A percentile compares a stretch with the other conserved stretches of the same genome.
Evolutionary conservation across 495 filamentous ascomycete genomes (phyloP).

Genomic region (Aspergillus saccharolyticus): DNA sequence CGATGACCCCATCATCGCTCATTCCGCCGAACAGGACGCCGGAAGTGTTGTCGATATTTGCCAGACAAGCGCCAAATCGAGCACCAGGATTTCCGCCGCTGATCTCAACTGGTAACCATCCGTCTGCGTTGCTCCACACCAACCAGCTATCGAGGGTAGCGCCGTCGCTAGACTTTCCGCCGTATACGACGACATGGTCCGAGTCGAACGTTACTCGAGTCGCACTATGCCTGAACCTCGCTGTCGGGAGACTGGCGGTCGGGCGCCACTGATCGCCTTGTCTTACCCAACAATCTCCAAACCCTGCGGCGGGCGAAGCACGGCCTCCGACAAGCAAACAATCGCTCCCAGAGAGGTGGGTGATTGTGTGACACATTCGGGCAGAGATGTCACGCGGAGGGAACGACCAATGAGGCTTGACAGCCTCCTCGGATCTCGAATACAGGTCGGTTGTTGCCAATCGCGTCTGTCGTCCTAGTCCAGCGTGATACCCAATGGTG

Average conservation of each 20-base stretch:
- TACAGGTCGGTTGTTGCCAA: constrained; percentile 59
- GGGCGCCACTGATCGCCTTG: constrained; percentile 55
- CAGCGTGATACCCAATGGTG: constrained; percentile 52
- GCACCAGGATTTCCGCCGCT: constrained; percentile 35
- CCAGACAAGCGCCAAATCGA: constrained; percentile 58
- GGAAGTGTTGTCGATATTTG: constrained; percentile 28
- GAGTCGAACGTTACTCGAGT: constrained; percentile 40
- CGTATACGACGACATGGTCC: constrained; percentile 54
- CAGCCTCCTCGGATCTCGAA: constrained; percentile 18
- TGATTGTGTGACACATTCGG: constrained; percentile 77
- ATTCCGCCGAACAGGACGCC: constrained; percentile 71
- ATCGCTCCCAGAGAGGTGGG: constrained; percentile 43
- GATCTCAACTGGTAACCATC: constrained; percentile 48
- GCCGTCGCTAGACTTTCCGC: constrained; percentile 60
- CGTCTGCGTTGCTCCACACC: constrained; percentile 51
- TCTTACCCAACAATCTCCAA: constrained; percentile 70
- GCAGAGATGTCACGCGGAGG: constrained; percentile 40
- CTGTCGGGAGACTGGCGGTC: constrained; percentile 55
- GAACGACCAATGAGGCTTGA: constrained; percentile 16
- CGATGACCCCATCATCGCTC: constrained; percentile 50
- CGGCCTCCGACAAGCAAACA: constrained; percentile 73
- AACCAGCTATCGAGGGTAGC: constrained; percentile 56
- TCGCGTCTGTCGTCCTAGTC: constrained; percentile 56
- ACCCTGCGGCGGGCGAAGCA: constrained; percentile 60
- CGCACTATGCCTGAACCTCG: constrained; percentile 70